Base-by-base conservation (phyloP, 208 protist species). In the Trypanosoma melophagium region DNA sequence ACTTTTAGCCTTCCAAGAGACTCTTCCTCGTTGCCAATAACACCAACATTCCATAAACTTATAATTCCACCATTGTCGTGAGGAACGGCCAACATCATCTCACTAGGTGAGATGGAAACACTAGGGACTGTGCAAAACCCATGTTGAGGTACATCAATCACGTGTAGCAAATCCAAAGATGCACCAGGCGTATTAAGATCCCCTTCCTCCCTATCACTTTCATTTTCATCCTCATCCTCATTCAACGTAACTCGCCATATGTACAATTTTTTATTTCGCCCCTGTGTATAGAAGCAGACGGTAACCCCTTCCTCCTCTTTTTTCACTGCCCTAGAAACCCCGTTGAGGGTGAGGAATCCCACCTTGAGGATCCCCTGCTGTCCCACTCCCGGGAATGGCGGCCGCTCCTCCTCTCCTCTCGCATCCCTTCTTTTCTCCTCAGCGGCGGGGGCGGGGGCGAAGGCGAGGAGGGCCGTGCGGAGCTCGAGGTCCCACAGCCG, bases 251-350 rank as follows among this genome's bases (percentile, higher is more conserved):
- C 19, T 10, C 38, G 49, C 84, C 89, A 94, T 7, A 94, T 74
- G 54, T 94, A 90, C 19, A 94, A 54, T 14, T 69, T 70, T 47
- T 87, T 80, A 74, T 92, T 89, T 13, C 89, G 84, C 41, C 89
- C 90, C 56, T 94, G 89, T 9, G 81, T 89, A 72, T 90, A 94
- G 54, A 94, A 86, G 56, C 68, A 22, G 44, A 69, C 12, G 1
- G 28, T 24, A 54, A 40, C 16, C 7, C 50, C 40, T 16, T 63
- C 52, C 40, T 35, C 54, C 5, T 53, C 45, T 3, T 58, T 59
- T 24, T 12, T 28, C 22, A 28, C 16, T 25, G 2, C n/a, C 9
- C 59, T 45, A 25, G 16, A 7, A 7, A 55, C 1, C 19, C 50
- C n/a, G 12, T 14, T 22, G 51, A 66, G 70, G 16, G 62, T 14